These are phyloP conservation scores for Boletus subparvulus DNA, from an alignment of 768 basidiomycete species.

Conservation along the genomic window DNA sequence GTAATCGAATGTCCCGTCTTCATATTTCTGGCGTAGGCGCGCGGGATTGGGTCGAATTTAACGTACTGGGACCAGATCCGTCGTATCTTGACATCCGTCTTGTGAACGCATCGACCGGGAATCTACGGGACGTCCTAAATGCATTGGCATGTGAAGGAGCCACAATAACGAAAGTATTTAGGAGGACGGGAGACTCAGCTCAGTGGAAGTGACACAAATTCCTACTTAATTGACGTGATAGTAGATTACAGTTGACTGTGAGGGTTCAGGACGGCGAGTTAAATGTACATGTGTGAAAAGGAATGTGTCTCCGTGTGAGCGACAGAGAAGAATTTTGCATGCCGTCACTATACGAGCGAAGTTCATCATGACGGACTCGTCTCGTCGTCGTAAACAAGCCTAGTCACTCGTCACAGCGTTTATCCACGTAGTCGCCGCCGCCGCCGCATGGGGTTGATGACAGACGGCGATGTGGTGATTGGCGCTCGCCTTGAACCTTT, in stretches of 20 bases:
- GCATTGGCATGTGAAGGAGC: conserved; percentile 44
- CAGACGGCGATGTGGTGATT: background rate
- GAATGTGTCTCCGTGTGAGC: conserved; percentile 12
- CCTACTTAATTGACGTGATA: conserved; percentile 26
- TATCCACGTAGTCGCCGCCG: conserved; percentile 17
- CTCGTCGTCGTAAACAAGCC: background rate
- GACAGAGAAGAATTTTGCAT: conserved; percentile 8
- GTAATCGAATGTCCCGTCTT: background rate
- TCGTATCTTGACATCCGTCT: conserved; percentile 35
- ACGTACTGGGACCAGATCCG: conserved; percentile 45
- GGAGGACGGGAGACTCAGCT: conserved; percentile 29
- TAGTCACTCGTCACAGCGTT: conserved; percentile 1
- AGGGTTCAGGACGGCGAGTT: background rate
- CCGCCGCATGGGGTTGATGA: background rate
- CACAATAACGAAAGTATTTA: conserved; percentile 1
- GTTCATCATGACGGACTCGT: background rate
- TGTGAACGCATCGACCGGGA: conserved; percentile 9
- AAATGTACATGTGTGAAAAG: conserved; percentile 1
- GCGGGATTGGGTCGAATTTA: background rate
- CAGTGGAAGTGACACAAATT: conserved; percentile 45
- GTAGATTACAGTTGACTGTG: background rate
- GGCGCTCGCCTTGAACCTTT: background rate
- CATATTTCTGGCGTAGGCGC: background rate
- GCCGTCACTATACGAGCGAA: background rate
- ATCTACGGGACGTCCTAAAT: conserved; percentile 32